phyloP scores from a whole-genome alignment of 202 grass and related monocot species.

The Musa balbisiana region DNA sequence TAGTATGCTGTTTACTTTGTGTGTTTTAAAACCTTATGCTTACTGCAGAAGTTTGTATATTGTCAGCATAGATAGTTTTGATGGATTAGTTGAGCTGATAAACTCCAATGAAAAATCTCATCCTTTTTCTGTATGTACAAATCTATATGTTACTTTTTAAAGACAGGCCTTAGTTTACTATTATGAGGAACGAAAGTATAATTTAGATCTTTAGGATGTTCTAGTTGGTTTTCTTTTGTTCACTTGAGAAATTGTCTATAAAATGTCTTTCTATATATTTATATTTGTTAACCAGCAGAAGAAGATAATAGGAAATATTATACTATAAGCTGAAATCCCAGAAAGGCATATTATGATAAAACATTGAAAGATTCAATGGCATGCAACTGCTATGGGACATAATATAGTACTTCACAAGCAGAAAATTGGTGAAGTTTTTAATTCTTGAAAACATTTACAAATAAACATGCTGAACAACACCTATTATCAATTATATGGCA shows the following conservation, averaged over 20 bases:
- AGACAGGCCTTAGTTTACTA: neutral
- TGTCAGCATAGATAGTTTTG: neutral
- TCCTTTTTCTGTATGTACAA: neutral
- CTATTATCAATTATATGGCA: too few relatives aligned
- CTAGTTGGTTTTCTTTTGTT: neutral
- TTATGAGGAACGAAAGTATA: neutral
- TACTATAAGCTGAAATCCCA: too few relatives aligned
- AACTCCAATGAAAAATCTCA: neutral
- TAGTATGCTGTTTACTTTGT: neutral
- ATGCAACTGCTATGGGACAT: too few relatives aligned
- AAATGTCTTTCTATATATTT: neutral
- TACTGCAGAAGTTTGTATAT: neutral
- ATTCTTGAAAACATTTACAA: too few relatives aligned
- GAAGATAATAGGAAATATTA: neutral
- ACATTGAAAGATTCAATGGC: too few relatives aligned
- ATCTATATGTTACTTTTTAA: neutral
- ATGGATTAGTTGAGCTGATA: neutral
- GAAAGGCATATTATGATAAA: too few relatives aligned
- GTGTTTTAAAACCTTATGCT: neutral
- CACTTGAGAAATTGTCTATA: neutral
- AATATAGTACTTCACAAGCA: too few relatives aligned
- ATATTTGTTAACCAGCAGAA: neutral
- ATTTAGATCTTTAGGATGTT: neutral
- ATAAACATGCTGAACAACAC: too few relatives aligned
- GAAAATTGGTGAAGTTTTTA: too few relatives aligned